Percentiles rank a stretch among this genome's conserved stretches.
phyloP scores from a whole-genome alignment of 768 basidiomycete genomes.

The Flagelloscypha sp. region DNA sequence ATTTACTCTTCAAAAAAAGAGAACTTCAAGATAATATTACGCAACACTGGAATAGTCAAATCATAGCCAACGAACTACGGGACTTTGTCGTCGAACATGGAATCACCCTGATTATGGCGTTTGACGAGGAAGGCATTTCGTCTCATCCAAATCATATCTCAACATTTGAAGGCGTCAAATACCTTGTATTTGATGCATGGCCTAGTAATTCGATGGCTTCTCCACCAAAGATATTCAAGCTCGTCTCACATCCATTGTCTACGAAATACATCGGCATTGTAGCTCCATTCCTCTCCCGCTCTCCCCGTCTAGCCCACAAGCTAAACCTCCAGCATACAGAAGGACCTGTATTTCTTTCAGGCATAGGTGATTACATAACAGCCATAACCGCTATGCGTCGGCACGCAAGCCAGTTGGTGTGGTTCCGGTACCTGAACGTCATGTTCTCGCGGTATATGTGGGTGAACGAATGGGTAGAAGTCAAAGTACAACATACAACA shows the following conservation, averaged over 20 bases:
- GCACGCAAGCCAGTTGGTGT: slow-evolving; percentile 72
- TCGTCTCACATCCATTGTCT: slow-evolving; percentile 47
- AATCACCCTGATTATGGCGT: slow-evolving; percentile 79
- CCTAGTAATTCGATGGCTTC: slow-evolving; percentile 12
- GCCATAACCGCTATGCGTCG: slow-evolving; percentile 62
- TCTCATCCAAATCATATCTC: slow-evolving; percentile 81
- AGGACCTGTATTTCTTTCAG: slow-evolving; percentile 47
- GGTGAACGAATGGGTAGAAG: slow-evolving; percentile 75
- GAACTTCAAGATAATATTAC: slow-evolving; percentile 72
- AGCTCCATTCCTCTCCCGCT: slow-evolving; percentile 28
- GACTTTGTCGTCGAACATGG: slow-evolving; percentile 50
- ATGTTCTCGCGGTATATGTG: slow-evolving; percentile 84
- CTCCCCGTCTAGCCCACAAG: background rate
- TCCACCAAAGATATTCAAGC: slow-evolving; percentile 42
- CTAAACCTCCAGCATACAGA: slow-evolving; percentile 1
- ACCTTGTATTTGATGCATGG: slow-evolving; percentile 29
- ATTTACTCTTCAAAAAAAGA: slow-evolving; percentile 24
- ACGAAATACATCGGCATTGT: slow-evolving; percentile 57
- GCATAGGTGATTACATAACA: slow-evolving; percentile 42
- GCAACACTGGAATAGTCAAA: slow-evolving; percentile 48
- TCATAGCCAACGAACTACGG: slow-evolving; percentile 50
- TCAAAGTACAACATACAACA: slow-evolving; percentile 54
- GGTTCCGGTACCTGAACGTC: slow-evolving; percentile 87
- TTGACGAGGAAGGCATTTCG: slow-evolving; percentile 73
- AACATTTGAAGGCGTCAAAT: slow-evolving; percentile 46